Conservation (phyloP, 2,329 filamentous ascomycete genomes). For the Cephalotrichum gorgonifer region DNA sequence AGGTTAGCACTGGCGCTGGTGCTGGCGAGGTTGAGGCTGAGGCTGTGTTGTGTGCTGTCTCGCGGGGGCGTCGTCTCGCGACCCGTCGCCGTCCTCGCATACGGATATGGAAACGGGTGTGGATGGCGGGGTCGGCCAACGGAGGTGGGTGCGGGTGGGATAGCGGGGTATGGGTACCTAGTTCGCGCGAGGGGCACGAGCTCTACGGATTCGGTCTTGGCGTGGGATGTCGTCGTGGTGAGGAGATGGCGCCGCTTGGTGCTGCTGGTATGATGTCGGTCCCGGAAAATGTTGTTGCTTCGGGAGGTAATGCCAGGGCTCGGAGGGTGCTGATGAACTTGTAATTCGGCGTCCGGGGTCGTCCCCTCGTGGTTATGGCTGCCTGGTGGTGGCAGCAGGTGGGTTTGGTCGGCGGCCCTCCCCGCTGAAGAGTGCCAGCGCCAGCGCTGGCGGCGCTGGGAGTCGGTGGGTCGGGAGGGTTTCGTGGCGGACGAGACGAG, state of each 20-base stretch:
- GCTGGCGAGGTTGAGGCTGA: no score
- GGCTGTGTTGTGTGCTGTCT: constrained; percentile 2
- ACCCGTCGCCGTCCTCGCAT: no score
- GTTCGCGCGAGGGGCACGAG: background rate
- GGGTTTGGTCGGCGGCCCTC: background rate
- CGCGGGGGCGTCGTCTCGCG: background rate
- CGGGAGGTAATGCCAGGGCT: no score
- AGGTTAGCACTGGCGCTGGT: no score
- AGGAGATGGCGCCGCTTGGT: background rate
- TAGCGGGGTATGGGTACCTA: background rate
- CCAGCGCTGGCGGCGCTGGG: constrained; percentile 1
- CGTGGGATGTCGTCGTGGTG: background rate
- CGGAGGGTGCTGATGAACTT: no score
- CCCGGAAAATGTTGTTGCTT: no score
- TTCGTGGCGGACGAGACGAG: background rate
- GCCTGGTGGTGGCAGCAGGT: background rate
- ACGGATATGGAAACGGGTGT: no score
- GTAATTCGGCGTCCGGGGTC: no score
- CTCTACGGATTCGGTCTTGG: background rate
- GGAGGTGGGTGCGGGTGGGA: background rate
- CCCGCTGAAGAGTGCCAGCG: background rate
- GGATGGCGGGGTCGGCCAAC: background rate
- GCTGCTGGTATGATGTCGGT: background rate
- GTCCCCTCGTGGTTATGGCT: background rate
- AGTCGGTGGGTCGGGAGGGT: background rate